Evolutionary conservation across 2,329 filamentous ascomycete genomes (phyloP).

Genomic region (Neofusicoccum ribis): DNA sequence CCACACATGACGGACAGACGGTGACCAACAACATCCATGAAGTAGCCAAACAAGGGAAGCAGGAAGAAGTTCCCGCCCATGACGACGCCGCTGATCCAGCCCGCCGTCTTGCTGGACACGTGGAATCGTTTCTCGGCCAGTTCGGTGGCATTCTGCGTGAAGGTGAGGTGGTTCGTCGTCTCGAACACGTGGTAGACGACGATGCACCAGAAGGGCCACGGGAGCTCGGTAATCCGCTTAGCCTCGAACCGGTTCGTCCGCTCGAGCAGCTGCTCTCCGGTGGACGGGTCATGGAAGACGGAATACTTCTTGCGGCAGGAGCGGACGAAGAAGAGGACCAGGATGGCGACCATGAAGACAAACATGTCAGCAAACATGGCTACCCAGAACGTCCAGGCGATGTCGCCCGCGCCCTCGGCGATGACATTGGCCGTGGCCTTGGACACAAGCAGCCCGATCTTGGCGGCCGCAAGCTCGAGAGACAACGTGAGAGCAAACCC

Average conservation of each 20-base stretch:
- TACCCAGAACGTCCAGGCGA: not conserved
- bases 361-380: not conserved
- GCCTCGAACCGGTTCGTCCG: conserved; percentile 46
- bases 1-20: conserved; percentile 48
- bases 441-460: conserved; percentile 62
- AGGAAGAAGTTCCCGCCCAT: conserved; percentile 62
- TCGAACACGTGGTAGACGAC: conserved; percentile 59
- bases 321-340: not conserved
- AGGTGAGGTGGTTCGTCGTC: conserved; percentile 57
- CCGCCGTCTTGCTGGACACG: conserved; percentile 55
- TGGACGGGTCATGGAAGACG: not conserved
- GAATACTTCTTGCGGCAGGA: not conserved
- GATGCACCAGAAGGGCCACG: conserved; percentile 62
- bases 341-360: not conserved
- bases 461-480: conserved; percentile 62
- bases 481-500: conserved; percentile 63
- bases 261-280: not conserved
- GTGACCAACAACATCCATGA: conserved; percentile 59
- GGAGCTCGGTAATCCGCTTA: conserved; percentile 55
- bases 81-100: conserved; percentile 60
- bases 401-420: conserved; percentile 51
- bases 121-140: conserved; percentile 61
- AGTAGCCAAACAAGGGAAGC: conserved; percentile 56
- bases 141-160: conserved; percentile 60
- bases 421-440: conserved; percentile 62